A percentile compares a stretch with the other conserved stretches of the same genome.
These are phyloP conservation scores for Magnaporthiopsis incrustans DNA, from an alignment of 2,329 filamentous ascomycete species.

Conservation along the genomic window DNA sequence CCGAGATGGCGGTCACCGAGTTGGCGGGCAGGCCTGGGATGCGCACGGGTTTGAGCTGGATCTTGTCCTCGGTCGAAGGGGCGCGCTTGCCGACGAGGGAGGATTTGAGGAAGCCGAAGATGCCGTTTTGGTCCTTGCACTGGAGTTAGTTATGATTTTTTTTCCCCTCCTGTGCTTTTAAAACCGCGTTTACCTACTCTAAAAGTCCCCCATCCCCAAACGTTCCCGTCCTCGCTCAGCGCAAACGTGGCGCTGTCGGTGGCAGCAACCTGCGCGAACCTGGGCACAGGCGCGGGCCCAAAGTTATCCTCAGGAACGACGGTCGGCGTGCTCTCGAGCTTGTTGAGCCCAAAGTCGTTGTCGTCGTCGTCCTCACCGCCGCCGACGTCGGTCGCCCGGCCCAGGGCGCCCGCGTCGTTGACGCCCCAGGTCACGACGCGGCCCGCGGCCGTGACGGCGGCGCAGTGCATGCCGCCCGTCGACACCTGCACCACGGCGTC, in stretches of 20 bases:
- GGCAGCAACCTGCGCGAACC: slow-evolving; percentile 50
- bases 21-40: slow-evolving; percentile 39
- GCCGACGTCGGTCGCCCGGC: slow-evolving; percentile 50
- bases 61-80: neutral
- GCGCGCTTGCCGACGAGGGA: neutral
- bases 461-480: slow-evolving; percentile 59
- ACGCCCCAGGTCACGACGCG: slow-evolving; percentile 63
- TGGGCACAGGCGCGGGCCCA: neutral
- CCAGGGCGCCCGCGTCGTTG: slow-evolving; percentile 60
- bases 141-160: neutral
- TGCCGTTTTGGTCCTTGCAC: slow-evolving; percentile 4
- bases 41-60: slow-evolving; percentile 27
- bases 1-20: slow-evolving; percentile 43
- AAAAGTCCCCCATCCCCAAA: slow-evolving; percentile 5
- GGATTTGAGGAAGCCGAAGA: slow-evolving; percentile 4
- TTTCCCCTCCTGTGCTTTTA: neutral
- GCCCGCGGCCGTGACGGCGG: slow-evolving; percentile 58
- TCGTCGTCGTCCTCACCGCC: slow-evolving; percentile 24
- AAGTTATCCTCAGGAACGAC: slow-evolving; percentile 43
- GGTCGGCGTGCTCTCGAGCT: slow-evolving; percentile 49
- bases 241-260: slow-evolving; percentile 63
- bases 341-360: slow-evolving; percentile 35
- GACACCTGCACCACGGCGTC: slow-evolving; percentile 46
- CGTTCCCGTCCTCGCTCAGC: neutral
- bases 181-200: neutral